Evolutionary conservation across 75 land plant species (phyloP).

Genomic region (Cryptomeria japonica): DNA sequence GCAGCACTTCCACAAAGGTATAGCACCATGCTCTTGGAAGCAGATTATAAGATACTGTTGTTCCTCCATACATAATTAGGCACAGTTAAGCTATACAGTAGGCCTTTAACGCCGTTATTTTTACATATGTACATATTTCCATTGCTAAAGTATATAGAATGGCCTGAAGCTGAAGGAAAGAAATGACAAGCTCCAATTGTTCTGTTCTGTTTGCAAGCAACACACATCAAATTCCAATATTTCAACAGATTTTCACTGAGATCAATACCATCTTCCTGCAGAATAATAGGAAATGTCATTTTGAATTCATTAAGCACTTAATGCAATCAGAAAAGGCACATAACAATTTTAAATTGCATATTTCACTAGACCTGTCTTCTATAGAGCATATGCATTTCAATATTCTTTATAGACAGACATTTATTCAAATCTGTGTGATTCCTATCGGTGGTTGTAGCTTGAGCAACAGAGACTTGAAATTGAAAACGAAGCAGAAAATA

Average conservation of each 20-base stretch:
- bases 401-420: background rate
- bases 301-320: background rate
- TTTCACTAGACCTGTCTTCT: background rate
- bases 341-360: background rate
- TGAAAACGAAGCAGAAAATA: background rate
- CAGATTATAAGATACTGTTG: background rate
- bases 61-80: background rate
- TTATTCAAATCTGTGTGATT: background rate
- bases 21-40: background rate
- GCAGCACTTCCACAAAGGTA: background rate
- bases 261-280: background rate
- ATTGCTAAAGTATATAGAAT: background rate
- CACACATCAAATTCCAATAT: background rate
- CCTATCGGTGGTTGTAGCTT: background rate
- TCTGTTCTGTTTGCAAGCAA: background rate
- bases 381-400: background rate
- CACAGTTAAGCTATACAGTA: background rate
- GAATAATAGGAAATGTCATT: background rate
- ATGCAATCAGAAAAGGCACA: background rate
- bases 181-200: background rate
- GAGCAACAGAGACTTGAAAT: background rate
- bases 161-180: background rate
- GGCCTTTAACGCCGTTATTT: background rate
- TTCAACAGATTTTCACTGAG: background rate
- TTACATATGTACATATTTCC: conserved; percentile 1